Percentiles rank a stretch among this genome's conserved stretches.
phyloP scores from a whole-genome alignment of 1,284 basidiomycete species.

The Rhodotorula glutinis region DNA sequence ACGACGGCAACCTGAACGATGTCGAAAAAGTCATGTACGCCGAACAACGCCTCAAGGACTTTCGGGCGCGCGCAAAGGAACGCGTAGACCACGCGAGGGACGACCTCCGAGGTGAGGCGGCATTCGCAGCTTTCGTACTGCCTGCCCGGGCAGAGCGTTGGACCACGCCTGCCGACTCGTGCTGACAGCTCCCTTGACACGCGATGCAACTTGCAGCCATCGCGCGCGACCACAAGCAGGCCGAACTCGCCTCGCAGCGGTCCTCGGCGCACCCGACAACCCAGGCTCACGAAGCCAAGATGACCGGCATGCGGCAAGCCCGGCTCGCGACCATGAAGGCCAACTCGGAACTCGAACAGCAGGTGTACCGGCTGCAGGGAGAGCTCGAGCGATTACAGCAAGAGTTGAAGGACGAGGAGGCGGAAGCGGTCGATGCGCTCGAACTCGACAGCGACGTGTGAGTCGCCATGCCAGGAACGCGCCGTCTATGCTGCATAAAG shows the following conservation, averaged over 20 bases:
- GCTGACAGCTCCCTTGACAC: too few relatives aligned
- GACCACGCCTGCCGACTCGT: too few relatives aligned
- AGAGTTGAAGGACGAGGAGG: slow-evolving; percentile 36
- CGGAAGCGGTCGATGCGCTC: slow-evolving; percentile 22
- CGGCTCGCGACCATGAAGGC: slow-evolving; percentile 24
- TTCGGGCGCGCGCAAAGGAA: slow-evolving; percentile 10
- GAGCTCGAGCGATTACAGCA: slow-evolving; percentile 32
- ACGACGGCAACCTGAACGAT: slow-evolving; percentile 17
- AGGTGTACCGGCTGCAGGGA: slow-evolving; percentile 24
- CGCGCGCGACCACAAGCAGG: slow-evolving; percentile 26
- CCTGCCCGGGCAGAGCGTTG: too few relatives aligned
- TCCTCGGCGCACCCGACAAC: slow-evolving; percentile 16
- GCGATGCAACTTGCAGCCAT: slow-evolving; percentile 11
- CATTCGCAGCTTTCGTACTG: too few relatives aligned
- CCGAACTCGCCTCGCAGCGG: slow-evolving; percentile 17
- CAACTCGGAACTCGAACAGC: slow-evolving; percentile 37
- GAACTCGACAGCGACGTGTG: slow-evolving; percentile 36
- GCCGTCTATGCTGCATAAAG: too few relatives aligned
- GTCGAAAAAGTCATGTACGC: slow-evolving; percentile 27
- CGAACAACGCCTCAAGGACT: slow-evolving; percentile 23
- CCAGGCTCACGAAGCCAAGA: slow-evolving; percentile 27
- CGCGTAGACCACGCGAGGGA: slow-evolving; percentile 34
- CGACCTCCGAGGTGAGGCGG: slow-evolving; percentile 27
- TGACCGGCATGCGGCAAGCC: slow-evolving; percentile 21
- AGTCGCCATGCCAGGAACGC: slow-evolving; percentile 4